Evolutionary conservation across 2,329 filamentous ascomycete species (phyloP).

Genomic region (Arthroderma sp.): DNA sequence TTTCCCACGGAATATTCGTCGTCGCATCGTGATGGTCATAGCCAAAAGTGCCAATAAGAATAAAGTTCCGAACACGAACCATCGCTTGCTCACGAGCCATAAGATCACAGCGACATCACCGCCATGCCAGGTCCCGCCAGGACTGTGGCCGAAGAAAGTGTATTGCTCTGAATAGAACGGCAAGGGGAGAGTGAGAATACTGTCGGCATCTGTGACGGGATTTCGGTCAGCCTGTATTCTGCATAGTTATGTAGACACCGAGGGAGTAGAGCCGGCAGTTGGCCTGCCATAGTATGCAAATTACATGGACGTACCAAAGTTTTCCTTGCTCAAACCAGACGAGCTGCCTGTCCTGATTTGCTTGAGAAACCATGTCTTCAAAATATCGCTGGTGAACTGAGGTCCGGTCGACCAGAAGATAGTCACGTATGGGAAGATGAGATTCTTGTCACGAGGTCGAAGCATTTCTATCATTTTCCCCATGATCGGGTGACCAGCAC

Average conservation of each 20-base stretch:
- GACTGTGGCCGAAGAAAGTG: slow-evolving; percentile 4
- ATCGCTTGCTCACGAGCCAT: not conserved
- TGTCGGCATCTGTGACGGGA: not conserved
- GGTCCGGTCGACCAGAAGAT: slow-evolving; percentile 10
- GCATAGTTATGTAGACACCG: not conserved
- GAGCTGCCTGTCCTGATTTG: not conserved
- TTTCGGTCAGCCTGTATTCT: not conserved
- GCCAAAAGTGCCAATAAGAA: no score
- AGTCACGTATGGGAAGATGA: slow-evolving; percentile 9
- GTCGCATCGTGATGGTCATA: no score
- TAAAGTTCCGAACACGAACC: no score
- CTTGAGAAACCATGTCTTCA: slow-evolving; percentile 6
- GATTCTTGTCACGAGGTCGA: slow-evolving; percentile 4
- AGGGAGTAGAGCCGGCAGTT: no score
- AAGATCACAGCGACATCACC: slow-evolving; percentile 1
- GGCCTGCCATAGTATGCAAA: no score
- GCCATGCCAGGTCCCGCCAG: slow-evolving; percentile 5
- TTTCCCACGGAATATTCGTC: no score
- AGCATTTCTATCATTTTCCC: slow-evolving; percentile 6
- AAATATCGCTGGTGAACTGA: slow-evolving; percentile 5
- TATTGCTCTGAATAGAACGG: slow-evolving; percentile 3
- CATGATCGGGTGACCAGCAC: slow-evolving; percentile 7
- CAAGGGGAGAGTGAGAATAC: slow-evolving; percentile 1
- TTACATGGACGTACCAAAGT: no score
- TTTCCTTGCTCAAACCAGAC: not conserved